A percentile compares a stretch with the other conserved stretches of the same genome.
Evolutionary conservation across 441 rosid genomes (phyloP).

Genomic region (Pelargonium australe): DNA sequence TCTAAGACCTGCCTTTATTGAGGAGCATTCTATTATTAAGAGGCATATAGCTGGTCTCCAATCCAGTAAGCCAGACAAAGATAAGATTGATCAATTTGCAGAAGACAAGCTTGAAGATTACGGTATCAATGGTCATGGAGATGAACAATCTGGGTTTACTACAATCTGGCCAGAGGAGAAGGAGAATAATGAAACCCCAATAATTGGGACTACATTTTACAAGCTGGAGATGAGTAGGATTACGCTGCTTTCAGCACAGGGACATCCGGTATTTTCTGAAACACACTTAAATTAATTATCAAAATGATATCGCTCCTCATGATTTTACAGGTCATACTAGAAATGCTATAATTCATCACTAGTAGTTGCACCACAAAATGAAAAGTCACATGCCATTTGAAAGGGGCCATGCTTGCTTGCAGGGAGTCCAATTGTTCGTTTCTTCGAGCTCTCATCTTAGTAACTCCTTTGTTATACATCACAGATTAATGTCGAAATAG

Average conservation of each 20-base stretch:
- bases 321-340: background rate
- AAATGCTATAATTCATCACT: background rate
- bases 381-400: too few relatives aligned
- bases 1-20: constrained; percentile 62
- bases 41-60: constrained; percentile 43
- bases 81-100: constrained; percentile 27
- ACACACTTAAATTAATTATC: background rate
- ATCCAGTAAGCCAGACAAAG: constrained; percentile 23
- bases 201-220: constrained; percentile 54
- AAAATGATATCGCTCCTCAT: background rate
- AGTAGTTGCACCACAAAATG: background rate
- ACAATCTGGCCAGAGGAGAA: constrained; percentile 30
- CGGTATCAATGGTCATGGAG: constrained; percentile 37
- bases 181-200: constrained; percentile 29
- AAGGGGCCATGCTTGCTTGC: too few relatives aligned
- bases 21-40: constrained; percentile 66
- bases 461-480: background rate
- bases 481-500: constrained; percentile 67
- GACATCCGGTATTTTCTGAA: constrained; percentile 50
- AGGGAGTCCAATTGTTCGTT: too few relatives aligned
- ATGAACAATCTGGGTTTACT: constrained; percentile 27
- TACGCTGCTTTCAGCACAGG: constrained; percentile 72
- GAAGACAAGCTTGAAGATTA: constrained; percentile 37
- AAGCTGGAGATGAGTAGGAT: constrained; percentile 76
- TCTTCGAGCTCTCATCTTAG: too few relatives aligned